Evolutionary conservation across 345 rosid species (phyloP), one percentile per base, ranked within the genome.

Genomic region (Lepidium didymum): DNA sequence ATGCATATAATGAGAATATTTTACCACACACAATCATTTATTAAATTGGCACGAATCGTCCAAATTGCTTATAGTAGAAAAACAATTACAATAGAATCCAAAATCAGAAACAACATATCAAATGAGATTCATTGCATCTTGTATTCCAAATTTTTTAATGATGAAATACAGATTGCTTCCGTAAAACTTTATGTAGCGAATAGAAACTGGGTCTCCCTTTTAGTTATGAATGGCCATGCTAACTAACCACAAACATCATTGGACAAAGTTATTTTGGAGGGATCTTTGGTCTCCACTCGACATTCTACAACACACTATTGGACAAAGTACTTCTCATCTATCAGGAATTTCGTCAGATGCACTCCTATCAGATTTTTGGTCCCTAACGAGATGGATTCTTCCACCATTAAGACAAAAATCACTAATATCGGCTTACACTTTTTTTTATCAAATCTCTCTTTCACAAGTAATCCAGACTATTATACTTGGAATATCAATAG

Each of bases 1-100:
- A 63, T 64, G 57, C 64, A 63, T 54, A 56, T 46, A 8, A 38
- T 64, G 59, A 7, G 35, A 64, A 64, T 62, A 71, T 54, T 71
- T n/a, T 53, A 43, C 40, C 35, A 14, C 3, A n/a, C 33, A 1
- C 51, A 49, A 42, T n/a, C 29, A 51, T 23, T 6, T 60, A 38
- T 51, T 11, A 9, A 10, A 61, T 10, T 61, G 15, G 29, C 55
- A 61, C 14, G 13, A 69, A 60, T 18, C 4, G 23, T 60, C 45
- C 43, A 51, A 50, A 50, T 60, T 69, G 35, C 35, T 38, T 40
- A 27, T 5, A 49, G 12, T 44, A 40, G 18, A 40, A 40, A 58
- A 41, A n/a, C 6, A 15, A 49, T 8, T 37, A 47, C 21, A 23
- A 8, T 60, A 15, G 6, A 59, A 49, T 36, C 44, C 11, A 56